Evolutionary conservation across 371 early-diverging fungal species (phyloP), one percentile per base, ranked within the genome.

Genomic region (Capniomyces stellatus): DNA sequence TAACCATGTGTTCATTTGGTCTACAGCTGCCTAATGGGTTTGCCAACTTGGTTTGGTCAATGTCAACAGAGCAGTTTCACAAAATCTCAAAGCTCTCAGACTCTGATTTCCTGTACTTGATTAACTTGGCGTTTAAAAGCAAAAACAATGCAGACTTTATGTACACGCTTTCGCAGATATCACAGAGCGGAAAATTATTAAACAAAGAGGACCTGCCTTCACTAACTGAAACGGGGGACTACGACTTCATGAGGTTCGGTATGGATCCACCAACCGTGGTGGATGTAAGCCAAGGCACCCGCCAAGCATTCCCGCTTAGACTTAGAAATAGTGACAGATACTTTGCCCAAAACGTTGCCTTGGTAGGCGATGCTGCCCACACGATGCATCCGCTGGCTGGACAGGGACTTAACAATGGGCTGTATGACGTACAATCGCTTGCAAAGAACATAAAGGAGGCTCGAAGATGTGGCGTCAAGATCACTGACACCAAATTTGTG

Each of bases 321-420:
- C 59, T 96, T 69, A 69, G 87, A 39, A 81, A 89, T 57, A 77
- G 89, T 1, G 78, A 76, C 54, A 66, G 72, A 51, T 86, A 89
- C 63, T 72, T 81, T 8, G 74, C 72, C 4, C 70, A 82, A 10
- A 76, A 96, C n/a, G 72, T 88, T 13, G 94, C 83, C 2, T 74
- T 95, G 54, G 78, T 96, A 22, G 97, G 52, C 0, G 97, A 96
- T 66, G 94, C 97, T 8, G 96, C 96, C n/a, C 97, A 96, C 60
- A 75, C 87, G 0, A 79, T 90, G 31, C 96, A 96, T 59, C 97
- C 97, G 19, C 72, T 96, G 55, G 97, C 95, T 3, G 97, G 97
- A 0, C 96, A 92, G 68, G 97, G 97, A 10, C 66, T 96, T 40
- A 95, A 95, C 64, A 77, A 92, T 59, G 96, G 96, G 1, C 58